Evolutionary conservation across 352 stramenopile genomes (phyloP).

Genomic region (Phytophthora pinifolia): DNA sequence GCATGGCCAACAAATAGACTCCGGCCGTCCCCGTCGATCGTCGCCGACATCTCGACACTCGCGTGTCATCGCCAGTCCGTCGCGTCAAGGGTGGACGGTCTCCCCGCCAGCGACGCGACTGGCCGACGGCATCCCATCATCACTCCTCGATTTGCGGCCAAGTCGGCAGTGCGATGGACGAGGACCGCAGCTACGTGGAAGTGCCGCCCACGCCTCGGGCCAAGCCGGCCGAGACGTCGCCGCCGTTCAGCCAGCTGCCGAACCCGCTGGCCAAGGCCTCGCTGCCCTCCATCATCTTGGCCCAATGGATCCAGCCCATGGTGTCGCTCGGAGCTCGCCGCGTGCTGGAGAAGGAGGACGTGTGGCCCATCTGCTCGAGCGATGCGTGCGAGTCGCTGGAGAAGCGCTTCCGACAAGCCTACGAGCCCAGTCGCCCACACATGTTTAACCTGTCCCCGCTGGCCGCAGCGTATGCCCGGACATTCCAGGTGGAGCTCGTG

Average conservation of each 20-base stretch:
- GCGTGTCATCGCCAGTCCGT: slow-evolving; percentile 6
- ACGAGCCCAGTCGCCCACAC: slow-evolving; percentile 14
- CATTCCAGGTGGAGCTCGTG: slow-evolving; percentile 19
- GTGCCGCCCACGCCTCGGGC: slow-evolving; percentile 11
- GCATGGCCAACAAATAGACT: slow-evolving; percentile 20
- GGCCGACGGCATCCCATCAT: too few species aligned
- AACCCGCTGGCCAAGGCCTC: slow-evolving; percentile 44
- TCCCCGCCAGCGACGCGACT: slow-evolving; percentile 8
- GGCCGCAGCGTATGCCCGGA: slow-evolving; percentile 14
- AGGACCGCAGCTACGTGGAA: slow-evolving; percentile 11
- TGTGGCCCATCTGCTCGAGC: slow-evolving; percentile 29
- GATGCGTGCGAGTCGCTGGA: slow-evolving; percentile 29
- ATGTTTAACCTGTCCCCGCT: slow-evolving; percentile 20
- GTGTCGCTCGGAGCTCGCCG: slow-evolving; percentile 29
- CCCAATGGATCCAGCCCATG: slow-evolving; percentile 40
- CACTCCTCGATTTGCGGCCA: slow-evolving; percentile 15
- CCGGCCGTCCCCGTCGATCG: slow-evolving; percentile 15
- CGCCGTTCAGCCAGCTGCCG: slow-evolving; percentile 15
- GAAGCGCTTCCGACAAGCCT: slow-evolving; percentile 22
- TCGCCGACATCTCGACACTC: too few species aligned
- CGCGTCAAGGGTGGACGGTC: slow-evolving; percentile 3
- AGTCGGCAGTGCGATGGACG: slow-evolving; percentile 1
- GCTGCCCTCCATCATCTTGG: slow-evolving; percentile 27
- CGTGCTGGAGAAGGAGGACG: slow-evolving; percentile 29
- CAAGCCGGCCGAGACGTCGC: not conserved